Evolutionary conservation across 352 stramenopile species (phyloP).

Genomic region (Phytophthora rubi): DNA sequence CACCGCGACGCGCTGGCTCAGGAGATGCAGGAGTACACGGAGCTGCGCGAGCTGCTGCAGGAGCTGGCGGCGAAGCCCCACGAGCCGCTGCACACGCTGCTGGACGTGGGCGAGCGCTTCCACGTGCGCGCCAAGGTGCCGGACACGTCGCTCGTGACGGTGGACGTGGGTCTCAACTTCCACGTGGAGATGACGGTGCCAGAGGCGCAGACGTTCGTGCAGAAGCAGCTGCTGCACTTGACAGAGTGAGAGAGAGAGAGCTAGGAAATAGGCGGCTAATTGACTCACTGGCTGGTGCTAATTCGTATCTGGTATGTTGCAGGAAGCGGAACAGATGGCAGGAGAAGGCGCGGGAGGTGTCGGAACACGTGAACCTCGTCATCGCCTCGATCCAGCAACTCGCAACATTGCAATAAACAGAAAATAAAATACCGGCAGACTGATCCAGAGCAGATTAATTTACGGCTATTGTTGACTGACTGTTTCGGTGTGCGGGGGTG

Average conservation of each 20-base stretch:
- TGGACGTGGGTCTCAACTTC: conserved; percentile 79
- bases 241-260: conserved; percentile 37
- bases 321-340: conserved; percentile 78
- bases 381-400: conserved; percentile 82
- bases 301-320: neutral
- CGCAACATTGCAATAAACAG: conserved; percentile 58
- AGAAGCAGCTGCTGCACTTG: conserved; percentile 57
- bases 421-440: neutral
- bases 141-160: conserved; percentile 62
- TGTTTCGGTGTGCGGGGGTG: too few relatives aligned
- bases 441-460: neutral
- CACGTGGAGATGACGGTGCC: conserved; percentile 79
- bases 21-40: conserved; percentile 73
- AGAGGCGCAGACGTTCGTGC: conserved; percentile 66
- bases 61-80: conserved; percentile 28
- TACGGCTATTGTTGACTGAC: neutral
- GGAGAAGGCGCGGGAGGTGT: conserved; percentile 71
- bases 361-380: conserved; percentile 76
- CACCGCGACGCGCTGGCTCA: conserved; percentile 52
- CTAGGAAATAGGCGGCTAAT: neutral
- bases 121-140: conserved; percentile 73
- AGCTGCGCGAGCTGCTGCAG: conserved; percentile 56
- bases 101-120: conserved; percentile 80
- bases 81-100: conserved; percentile 45
- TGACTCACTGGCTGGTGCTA: too few relatives aligned